Percentiles rank a stretch among this genome's conserved stretches.
phyloP scores from a whole-genome alignment of 2,329 filamentous ascomycete species.

The Fusarium sp. region DNA sequence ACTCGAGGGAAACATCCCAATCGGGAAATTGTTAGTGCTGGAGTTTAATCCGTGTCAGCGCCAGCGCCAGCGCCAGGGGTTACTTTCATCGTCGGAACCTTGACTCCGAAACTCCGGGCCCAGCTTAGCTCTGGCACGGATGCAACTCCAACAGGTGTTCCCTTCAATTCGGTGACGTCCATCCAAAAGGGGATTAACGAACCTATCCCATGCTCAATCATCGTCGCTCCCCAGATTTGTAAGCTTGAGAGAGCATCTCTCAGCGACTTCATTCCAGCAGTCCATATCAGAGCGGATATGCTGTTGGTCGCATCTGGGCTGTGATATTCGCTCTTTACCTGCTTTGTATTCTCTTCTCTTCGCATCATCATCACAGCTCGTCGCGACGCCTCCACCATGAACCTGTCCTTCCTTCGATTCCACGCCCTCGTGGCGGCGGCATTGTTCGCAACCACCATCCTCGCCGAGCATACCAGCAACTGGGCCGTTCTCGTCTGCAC shows the following conservation, averaged over 20 bases:
- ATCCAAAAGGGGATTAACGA: slow-evolving; percentile 28
- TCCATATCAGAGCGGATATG: slow-evolving; percentile 26
- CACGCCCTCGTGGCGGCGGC: slow-evolving; percentile 58
- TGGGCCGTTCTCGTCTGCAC: slow-evolving; percentile 99
- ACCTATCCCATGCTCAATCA: slow-evolving; percentile 26
- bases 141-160: slow-evolving; percentile 25
- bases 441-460: slow-evolving; percentile 56
- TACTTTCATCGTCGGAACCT: slow-evolving; percentile 13
- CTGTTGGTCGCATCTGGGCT: slow-evolving; percentile 22
- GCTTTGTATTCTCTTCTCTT: slow-evolving; percentile 13
- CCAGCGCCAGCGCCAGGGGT: slow-evolving; percentile 27
- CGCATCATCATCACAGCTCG: slow-evolving; percentile 9
- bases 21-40: slow-evolving; percentile 36
- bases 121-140: slow-evolving; percentile 6
- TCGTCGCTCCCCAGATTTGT: slow-evolving; percentile 37
- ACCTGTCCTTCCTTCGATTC: slow-evolving; percentile 56
- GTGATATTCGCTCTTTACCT: slow-evolving; percentile 20
- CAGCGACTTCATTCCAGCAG: slow-evolving; percentile 27
- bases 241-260: slow-evolving; percentile 35
- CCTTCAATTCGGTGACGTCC: slow-evolving; percentile 33
- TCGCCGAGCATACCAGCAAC: slow-evolving; percentile 90
- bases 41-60: slow-evolving; percentile 29
- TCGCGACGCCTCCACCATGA: slow-evolving; percentile 53
- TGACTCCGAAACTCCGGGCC: slow-evolving; percentile 36
- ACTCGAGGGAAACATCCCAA: slow-evolving; percentile 10